A percentile compares a stretch with the other conserved stretches of the same genome.
phyloP scores from a whole-genome alignment of 805 yeast species.

The Ogataea pini region DNA sequence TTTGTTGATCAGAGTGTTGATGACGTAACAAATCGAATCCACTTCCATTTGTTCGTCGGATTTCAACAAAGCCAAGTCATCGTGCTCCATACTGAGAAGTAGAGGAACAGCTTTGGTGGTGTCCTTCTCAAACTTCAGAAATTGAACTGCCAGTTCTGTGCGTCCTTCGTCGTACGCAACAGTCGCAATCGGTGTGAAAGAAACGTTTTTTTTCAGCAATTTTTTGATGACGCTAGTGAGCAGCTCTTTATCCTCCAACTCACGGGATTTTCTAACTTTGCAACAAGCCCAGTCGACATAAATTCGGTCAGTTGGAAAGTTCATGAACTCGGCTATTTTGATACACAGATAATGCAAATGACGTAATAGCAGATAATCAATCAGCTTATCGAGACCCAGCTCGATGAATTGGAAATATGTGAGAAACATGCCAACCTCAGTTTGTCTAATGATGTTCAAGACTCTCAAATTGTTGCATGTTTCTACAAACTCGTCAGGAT shows the following conservation, averaged over 20 bases:
- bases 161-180: constrained; percentile 85
- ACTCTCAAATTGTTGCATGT: constrained; percentile 63
- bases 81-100: constrained; percentile 69
- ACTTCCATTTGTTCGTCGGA: constrained; percentile 61
- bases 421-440: constrained; percentile 66
- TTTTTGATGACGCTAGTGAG: constrained; percentile 49
- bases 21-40: constrained; percentile 58
- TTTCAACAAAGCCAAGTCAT: constrained; percentile 65
- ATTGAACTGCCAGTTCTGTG: constrained; percentile 57
- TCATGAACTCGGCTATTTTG: constrained; percentile 54
- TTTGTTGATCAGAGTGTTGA: constrained; percentile 54
- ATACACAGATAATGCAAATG: constrained; percentile 63
- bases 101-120: constrained; percentile 61
- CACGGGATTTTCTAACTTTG: constrained; percentile 58
- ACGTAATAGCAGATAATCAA: constrained; percentile 58
- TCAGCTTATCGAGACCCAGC: constrained; percentile 57
- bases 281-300: constrained; percentile 80
- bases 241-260: constrained; percentile 59
- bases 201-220: constrained; percentile 44
- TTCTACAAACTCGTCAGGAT: constrained; percentile 62
- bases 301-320: constrained; percentile 50
- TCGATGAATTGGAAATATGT: constrained; percentile 55
- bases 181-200: constrained; percentile 60
- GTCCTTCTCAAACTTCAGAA: constrained; percentile 70
- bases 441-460: constrained; percentile 65